These are phyloP conservation scores for Kalanchoe fedtschenkoi DNA, from an alignment of 164 flowering plant genomes.

Conservation along the genomic window DNA sequence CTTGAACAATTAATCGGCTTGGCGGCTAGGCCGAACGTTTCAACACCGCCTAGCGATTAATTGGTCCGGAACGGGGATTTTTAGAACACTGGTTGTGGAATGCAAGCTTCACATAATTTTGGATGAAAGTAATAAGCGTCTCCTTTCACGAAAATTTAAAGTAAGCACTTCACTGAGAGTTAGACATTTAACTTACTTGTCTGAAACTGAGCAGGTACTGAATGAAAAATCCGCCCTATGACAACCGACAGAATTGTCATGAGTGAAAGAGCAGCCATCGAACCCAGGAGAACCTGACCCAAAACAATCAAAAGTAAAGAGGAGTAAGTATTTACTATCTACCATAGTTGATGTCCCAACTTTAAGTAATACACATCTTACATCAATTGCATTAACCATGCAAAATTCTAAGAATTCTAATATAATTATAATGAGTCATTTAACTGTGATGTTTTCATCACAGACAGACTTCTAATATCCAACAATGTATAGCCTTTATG, in stretches of 20 bases:
- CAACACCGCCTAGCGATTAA: no score
- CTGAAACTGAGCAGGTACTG: slow-evolving; percentile 97
- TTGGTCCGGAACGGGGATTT: no score
- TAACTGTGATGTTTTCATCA: neutral
- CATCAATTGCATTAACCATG: neutral
- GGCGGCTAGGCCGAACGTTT: no score
- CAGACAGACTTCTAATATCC: neutral
- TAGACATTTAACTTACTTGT: slow-evolving; percentile 56
- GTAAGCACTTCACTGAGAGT: neutral
- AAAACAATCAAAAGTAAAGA: neutral
- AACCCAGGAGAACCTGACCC: slow-evolving; percentile 84
- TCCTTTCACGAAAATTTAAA: neutral
- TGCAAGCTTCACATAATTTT: neutral
- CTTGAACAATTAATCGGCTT: no score
- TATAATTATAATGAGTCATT: neutral
- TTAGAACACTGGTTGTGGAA: neutral
- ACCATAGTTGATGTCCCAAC: neutral
- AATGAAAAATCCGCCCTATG: slow-evolving; percentile 81
- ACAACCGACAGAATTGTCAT: slow-evolving; percentile 91
- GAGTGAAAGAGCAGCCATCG: slow-evolving; percentile 90
- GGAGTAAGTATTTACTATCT: neutral
- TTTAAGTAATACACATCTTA: neutral
- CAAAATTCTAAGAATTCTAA: neutral
- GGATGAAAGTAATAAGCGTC: neutral
- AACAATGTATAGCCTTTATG: neutral